These are phyloP conservation scores for Aeschynomene evenia DNA, from an alignment of 306 rosid genomes.

Conservation along the genomic window DNA sequence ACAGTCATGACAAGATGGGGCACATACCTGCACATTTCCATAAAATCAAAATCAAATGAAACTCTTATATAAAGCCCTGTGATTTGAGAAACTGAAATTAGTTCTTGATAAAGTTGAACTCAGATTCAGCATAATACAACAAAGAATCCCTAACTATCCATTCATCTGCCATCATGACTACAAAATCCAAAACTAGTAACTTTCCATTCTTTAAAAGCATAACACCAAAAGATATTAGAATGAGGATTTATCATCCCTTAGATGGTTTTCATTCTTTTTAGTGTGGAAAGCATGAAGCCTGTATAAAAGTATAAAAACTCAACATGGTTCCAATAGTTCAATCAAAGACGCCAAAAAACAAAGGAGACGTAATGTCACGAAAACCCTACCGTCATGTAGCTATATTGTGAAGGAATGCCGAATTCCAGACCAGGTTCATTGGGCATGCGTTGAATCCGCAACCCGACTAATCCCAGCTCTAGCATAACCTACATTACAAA, in stretches of 20 bases:
- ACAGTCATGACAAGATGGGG: conserved; percentile 97
- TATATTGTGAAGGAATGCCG: conserved; percentile 89
- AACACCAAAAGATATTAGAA: neutral
- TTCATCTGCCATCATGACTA: neutral
- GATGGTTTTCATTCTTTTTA: neutral
- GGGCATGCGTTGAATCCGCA: conserved; percentile 98
- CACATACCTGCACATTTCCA: conserved; percentile 68
- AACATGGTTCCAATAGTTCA: neutral
- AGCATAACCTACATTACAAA: conserved; percentile 80
- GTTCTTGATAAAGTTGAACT: neutral
- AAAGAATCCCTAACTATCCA: conserved; percentile 10
- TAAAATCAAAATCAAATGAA: conserved; percentile 20
- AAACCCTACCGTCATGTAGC: conserved; percentile 83
- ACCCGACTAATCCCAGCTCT: conserved; percentile 85
- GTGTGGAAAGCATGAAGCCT: conserved; percentile 1
- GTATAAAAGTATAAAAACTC: neutral
- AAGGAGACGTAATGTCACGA: conserved; percentile 19
- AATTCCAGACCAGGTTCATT: conserved; percentile 80
- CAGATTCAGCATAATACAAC: conserved; percentile 9
- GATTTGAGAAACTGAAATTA: neutral
- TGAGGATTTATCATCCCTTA: conserved; percentile 7
- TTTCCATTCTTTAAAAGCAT: too few species aligned
- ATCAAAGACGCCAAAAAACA: neutral
- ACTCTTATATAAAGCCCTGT: neutral
- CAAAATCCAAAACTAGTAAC: too few species aligned